Conservation (phyloP, 2,329 filamentous ascomycete species). For the Sarocladium kiliense region DNA sequence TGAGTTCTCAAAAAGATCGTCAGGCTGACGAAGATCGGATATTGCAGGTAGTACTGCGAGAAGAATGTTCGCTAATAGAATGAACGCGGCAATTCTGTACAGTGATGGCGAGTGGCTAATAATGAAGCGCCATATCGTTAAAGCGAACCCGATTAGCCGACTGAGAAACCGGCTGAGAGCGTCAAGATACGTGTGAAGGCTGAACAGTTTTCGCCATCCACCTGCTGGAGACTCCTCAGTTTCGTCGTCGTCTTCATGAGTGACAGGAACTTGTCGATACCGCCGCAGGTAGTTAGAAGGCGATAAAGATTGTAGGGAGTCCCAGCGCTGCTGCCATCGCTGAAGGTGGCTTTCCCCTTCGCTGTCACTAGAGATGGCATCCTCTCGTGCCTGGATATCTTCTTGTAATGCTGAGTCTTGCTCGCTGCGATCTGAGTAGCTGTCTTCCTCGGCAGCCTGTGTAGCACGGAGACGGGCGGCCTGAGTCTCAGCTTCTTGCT, state of each 20-base stretch:
- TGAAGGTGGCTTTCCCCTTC: not conserved
- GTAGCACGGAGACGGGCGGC: not conserved
- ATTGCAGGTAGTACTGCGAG: constrained; percentile 17
- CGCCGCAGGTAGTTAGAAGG: constrained; percentile 12
- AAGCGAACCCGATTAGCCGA: not conserved
- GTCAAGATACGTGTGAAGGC: constrained; percentile 26
- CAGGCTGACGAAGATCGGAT: constrained; percentile 18
- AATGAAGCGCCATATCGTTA: not conserved
- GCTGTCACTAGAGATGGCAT: not conserved
- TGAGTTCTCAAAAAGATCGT: not conserved
- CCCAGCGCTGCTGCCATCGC: constrained; percentile 16
- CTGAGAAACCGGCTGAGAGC: constrained; percentile 11
- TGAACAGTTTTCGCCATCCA: constrained; percentile 22
- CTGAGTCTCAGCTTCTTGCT: not conserved
- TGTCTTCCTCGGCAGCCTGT: not conserved
- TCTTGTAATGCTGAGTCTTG: not conserved
- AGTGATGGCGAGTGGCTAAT: not conserved
- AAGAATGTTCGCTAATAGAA: not conserved
- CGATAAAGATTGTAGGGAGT: constrained; percentile 15
- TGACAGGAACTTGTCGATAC: not conserved
- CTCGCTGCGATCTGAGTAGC: not conserved
- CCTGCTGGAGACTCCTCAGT: not conserved
- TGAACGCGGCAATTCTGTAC: not conserved
- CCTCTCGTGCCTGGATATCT: not conserved
- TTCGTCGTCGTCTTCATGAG: constrained; percentile 11